These are phyloP conservation scores for Phanerodontia chrysosporium DNA, from an alignment of 768 basidiomycete genomes.

Conservation along the genomic window DNA sequence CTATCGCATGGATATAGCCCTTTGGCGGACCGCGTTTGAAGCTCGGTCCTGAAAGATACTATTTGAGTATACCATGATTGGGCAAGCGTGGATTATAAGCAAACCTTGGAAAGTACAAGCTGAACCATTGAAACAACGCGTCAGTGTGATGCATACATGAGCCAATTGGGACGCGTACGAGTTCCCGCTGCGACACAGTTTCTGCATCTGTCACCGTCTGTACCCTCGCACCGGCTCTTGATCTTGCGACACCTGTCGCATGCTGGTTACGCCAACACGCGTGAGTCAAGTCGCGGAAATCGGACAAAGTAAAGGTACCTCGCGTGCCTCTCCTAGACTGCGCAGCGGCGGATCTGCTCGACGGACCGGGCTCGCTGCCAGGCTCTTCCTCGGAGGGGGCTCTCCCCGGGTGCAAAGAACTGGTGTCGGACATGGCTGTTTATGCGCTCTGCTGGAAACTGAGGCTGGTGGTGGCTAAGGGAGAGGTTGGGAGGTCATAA, in stretches of 20 bases:
- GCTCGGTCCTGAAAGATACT: constrained; percentile 53
- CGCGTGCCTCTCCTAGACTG: constrained; percentile 18
- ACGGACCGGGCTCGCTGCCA: constrained; percentile 15
- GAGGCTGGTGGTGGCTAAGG: constrained; percentile 11
- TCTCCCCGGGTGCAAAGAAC: background rate
- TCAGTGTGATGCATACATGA: background rate
- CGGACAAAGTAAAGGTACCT: constrained; percentile 12
- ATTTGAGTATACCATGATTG: background rate
- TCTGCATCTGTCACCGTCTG: constrained; percentile 62
- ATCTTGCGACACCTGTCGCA: constrained; percentile 88
- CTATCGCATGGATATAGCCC: constrained; percentile 91
- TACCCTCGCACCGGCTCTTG: constrained; percentile 80
- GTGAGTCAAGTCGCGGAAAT: background rate
- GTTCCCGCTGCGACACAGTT: constrained; percentile 46
- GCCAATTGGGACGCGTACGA: constrained; percentile 12
- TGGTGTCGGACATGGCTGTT: background rate
- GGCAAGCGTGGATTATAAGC: constrained; percentile 20
- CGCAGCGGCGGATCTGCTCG: constrained; percentile 1
- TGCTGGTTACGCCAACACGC: constrained; percentile 38
- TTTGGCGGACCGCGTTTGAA: constrained; percentile 84
- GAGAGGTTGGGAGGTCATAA: background rate
- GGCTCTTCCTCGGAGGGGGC: constrained; percentile 17
- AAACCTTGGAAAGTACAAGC: constrained; percentile 57
- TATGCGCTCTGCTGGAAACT: background rate
- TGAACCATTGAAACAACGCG: too few species aligned